Evolutionary conservation across 768 basidiomycete species (phyloP).

Genomic region (Leucocoprinus birnbaumii): DNA sequence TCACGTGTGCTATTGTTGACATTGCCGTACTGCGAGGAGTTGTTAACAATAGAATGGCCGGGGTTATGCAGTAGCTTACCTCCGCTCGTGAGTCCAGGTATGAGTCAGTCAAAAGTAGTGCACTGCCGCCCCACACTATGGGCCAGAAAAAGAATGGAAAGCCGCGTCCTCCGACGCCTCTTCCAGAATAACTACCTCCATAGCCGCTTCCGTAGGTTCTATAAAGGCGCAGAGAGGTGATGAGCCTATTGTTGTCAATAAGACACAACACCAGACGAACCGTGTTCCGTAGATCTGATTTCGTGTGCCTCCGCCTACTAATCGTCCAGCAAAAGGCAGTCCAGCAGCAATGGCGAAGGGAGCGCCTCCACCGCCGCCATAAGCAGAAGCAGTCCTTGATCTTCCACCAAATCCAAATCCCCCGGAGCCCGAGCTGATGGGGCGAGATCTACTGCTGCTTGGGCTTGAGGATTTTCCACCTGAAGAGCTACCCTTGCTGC

Average conservation of each 20-base stretch:
- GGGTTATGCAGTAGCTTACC: slow-evolving; percentile 23
- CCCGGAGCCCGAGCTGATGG: background rate
- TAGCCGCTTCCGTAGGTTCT: slow-evolving; percentile 63
- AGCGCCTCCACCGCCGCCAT: slow-evolving; percentile 19
- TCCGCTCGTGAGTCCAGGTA: slow-evolving; percentile 29
- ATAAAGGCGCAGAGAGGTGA: background rate
- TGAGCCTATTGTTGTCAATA: too few relatives aligned
- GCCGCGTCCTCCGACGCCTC: slow-evolving; percentile 41
- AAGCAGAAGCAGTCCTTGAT: slow-evolving; percentile 3
- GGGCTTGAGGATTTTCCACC: background rate
- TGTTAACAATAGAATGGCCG: too few relatives aligned
- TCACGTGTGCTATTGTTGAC: slow-evolving; percentile 40
- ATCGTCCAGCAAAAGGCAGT: slow-evolving; percentile 40
- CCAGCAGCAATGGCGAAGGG: slow-evolving; percentile 34
- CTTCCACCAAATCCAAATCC: background rate
- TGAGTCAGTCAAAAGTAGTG: slow-evolving; percentile 10
- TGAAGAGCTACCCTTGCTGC: background rate
- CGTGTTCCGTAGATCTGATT: slow-evolving; percentile 36
- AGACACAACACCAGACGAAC: slow-evolving; percentile 23
- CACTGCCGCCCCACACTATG: slow-evolving; percentile 38
- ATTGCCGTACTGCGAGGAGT: slow-evolving; percentile 35
- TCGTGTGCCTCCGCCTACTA: slow-evolving; percentile 47
- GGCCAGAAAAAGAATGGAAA: slow-evolving; percentile 70
- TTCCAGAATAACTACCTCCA: slow-evolving; percentile 26
- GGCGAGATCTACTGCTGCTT: background rate